Evolutionary conservation across 2,329 filamentous ascomycete species (phyloP).

Genomic region (Aspergillus udagawae): DNA sequence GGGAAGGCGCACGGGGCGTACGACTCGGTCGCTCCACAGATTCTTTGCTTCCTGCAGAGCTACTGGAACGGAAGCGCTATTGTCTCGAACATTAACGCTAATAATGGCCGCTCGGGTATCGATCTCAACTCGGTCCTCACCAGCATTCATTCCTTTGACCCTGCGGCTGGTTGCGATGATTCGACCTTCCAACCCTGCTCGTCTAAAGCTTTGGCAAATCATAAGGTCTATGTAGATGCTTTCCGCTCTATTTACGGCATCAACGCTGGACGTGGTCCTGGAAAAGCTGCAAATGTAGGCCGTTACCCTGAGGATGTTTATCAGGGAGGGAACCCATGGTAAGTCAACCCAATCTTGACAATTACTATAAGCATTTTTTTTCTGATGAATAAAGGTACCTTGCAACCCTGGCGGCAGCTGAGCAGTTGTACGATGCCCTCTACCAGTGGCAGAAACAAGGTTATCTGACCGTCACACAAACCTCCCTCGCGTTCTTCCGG

Average conservation of each 20-base stretch:
- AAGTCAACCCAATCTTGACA: constrained; percentile 41
- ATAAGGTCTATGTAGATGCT: constrained; percentile 68
- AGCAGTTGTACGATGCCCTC: constrained; percentile 71
- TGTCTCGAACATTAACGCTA: constrained; percentile 55
- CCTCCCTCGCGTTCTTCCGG: constrained; percentile 67
- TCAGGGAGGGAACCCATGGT: constrained; percentile 73
- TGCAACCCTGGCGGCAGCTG: constrained; percentile 65
- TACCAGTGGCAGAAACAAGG: constrained; percentile 63
- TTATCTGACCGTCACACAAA: constrained; percentile 58
- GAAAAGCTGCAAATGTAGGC: constrained; percentile 43
- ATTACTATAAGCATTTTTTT: constrained; percentile 22
- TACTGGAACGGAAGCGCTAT: constrained; percentile 67
- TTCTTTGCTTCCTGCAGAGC: constrained; percentile 67
- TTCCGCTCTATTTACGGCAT: constrained; percentile 67
- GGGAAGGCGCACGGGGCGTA: constrained; percentile 58
- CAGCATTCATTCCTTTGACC: constrained; percentile 36
- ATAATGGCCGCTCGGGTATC: constrained; percentile 61
- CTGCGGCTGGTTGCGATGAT: constrained; percentile 23
- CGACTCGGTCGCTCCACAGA: constrained; percentile 58
- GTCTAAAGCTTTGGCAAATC: constrained; percentile 62
- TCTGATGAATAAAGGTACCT: constrained; percentile 14
- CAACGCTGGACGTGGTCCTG: constrained; percentile 24
- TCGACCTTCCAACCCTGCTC: constrained; percentile 73
- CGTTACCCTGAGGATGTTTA: constrained; percentile 68
- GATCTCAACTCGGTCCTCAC: constrained; percentile 64